Evolutionary conservation across 257 asterid genomes (phyloP), one percentile per base, ranked within the genome.

Genomic region (Rhazya stricta): DNA sequence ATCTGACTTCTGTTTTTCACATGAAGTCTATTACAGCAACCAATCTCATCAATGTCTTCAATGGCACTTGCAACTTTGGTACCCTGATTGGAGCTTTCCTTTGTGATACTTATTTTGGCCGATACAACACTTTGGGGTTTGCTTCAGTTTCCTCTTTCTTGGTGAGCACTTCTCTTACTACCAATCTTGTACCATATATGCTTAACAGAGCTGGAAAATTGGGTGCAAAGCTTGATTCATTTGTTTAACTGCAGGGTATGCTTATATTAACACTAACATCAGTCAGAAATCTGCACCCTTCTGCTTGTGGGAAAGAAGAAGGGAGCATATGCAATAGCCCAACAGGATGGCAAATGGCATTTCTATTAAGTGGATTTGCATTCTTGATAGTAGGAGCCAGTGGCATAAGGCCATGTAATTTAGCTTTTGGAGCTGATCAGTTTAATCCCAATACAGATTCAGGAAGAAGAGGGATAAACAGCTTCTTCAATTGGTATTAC

Each of bases 351-450:
- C 87, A 84, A 76, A 53, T 76, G 67, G 74, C 78, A 5, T 81
- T 81, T 54, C 58, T 81, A 27, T 25, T 75, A 9, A n/a, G 43
- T 16, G 69, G 78, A 25, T 84, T 84, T 50, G 74, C 30, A 12
- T 46, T 84, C 4, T 73, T 84, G 34, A 78, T 73, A 48, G 54
- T 69, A 3, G 87, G 87, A 50, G 73, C 87, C 9, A 70, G 85
- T 65, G 87, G 87, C 8, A 81, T 81, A 18, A 72, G 87, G 53
- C 87, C 85, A 10, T 84, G 87, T 62, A 84, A 84, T 32, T 67
- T 83, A 9, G 81, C 87, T 8, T 83, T 83, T 12, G 87, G 85
- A 1, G 87, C 87, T 2, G 85, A 84, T 67, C 87, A 84, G 39
- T 84, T 84, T 62, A 75, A 81, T 67, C 85, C 87, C 68, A 79